Conservation (phyloP, 257 asterid genomes). For the Plantago ovata region DNA sequence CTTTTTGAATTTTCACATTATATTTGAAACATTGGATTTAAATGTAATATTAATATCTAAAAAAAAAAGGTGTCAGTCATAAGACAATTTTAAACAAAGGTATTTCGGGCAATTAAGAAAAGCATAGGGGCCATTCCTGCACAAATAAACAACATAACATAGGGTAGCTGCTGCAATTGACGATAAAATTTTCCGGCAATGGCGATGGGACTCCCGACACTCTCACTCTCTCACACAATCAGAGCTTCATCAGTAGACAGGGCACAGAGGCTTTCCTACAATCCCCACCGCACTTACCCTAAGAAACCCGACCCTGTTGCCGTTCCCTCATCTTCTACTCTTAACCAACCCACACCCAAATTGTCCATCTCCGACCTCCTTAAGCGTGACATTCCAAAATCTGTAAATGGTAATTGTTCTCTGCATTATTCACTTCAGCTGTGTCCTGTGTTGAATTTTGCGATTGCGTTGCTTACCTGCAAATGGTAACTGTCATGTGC, state of each 20-base stretch:
- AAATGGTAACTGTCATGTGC: too few species aligned
- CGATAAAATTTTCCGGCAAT: too few species aligned
- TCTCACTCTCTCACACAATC: slow-evolving; percentile 32
- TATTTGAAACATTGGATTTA: too few species aligned
- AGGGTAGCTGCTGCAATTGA: too few species aligned
- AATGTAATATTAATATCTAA: too few species aligned
- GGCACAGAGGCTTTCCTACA: slow-evolving; percentile 59
- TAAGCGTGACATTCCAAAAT: slow-evolving; percentile 42
- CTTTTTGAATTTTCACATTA: too few species aligned
- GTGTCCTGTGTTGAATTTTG: neutral
- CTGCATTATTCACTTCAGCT: neutral
- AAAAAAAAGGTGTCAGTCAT: too few species aligned
- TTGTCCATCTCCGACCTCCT: slow-evolving; percentile 69
- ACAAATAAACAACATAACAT: too few species aligned
- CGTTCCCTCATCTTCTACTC: slow-evolving; percentile 23
- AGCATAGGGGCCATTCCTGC: too few species aligned
- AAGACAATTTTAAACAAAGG: too few species aligned
- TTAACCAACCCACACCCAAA: slow-evolving; percentile 20
- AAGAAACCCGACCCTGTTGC: slow-evolving; percentile 34
- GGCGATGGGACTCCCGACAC: slow-evolving; percentile 41
- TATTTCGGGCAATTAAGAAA: too few species aligned
- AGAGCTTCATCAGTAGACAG: slow-evolving; percentile 72
- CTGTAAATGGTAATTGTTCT: neutral
- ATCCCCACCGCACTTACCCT: slow-evolving; percentile 79
- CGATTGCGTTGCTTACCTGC: too few species aligned